Percentiles rank a stretch among this genome's conserved stretches.
phyloP scores from a whole-genome alignment of 2,329 filamentous ascomycete genomes.

The Penicillium sp. region DNA sequence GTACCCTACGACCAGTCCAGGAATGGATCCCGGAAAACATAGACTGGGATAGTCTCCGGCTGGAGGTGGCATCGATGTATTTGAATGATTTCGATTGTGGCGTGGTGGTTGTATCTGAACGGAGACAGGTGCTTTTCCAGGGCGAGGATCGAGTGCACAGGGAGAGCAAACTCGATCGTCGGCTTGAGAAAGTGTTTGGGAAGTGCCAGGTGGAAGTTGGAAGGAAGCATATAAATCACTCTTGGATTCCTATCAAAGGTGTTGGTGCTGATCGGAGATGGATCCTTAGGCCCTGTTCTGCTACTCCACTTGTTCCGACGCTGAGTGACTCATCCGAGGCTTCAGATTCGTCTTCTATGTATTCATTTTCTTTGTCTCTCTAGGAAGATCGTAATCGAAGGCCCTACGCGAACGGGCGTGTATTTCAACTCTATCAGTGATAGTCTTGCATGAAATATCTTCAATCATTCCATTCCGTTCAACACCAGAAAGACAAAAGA shows the following conservation, averaged over 20 bases:
- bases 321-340: not conserved
- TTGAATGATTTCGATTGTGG: constrained; percentile 10
- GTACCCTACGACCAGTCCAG: not conserved
- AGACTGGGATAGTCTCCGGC: constrained; percentile 12
- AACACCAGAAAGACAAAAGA: too few relatives aligned
- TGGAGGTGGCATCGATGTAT: constrained; percentile 11
- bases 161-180: constrained; percentile 7
- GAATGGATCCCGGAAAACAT: constrained; percentile 9
- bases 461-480: not conserved
- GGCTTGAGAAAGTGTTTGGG: not conserved
- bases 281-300: constrained; percentile 6
- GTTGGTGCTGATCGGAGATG: constrained; percentile 9
- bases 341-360: not conserved
- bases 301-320: constrained; percentile 10
- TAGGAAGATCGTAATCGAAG: not conserved
- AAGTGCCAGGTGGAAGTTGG: constrained; percentile 6
- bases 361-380: not conserved
- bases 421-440: not conserved
- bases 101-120: constrained; percentile 8
- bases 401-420: not conserved
- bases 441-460: not conserved
- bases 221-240: constrained; percentile 7
- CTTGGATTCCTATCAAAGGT: constrained; percentile 8
- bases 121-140: constrained; percentile 9
- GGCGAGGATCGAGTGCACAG: constrained; percentile 6